Percentiles rank a stretch among this genome's conserved stretches.
These are phyloP conservation scores for Lentinus tigrinus DNA, from an alignment of 768 basidiomycete species.

Conservation along the genomic window DNA sequence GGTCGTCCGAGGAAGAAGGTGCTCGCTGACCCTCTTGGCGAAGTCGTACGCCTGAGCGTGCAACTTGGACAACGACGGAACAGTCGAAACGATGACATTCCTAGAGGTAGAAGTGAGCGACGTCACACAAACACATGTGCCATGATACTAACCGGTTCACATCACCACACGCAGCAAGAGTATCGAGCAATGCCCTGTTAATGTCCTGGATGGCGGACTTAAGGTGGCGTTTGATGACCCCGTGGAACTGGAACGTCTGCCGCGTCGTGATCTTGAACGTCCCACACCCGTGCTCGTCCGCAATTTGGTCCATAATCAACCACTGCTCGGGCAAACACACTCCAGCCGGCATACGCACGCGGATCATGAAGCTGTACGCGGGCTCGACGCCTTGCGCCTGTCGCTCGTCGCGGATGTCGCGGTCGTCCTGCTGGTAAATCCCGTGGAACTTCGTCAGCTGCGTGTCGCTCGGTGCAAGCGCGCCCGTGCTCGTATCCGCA, in stretches of 20 bases:
- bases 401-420: conserved; percentile 97
- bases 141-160: conserved; percentile 74
- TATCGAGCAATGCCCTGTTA: conserved; percentile 87
- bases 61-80: conserved; percentile 84
- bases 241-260: conserved; percentile 99
- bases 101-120: conserved; percentile 37
- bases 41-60: conserved; percentile 85
- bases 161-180: conserved; percentile 97
- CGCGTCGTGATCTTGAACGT: conserved; percentile 98
- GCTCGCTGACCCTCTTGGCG: conserved; percentile 77
- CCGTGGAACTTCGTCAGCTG: conserved; percentile 99
- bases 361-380: conserved; percentile 98
- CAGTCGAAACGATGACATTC: conserved; percentile 89
- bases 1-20: conserved; percentile 84
- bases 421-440: conserved; percentile 95
- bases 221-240: conserved; percentile 94
- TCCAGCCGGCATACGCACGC: conserved; percentile 93
- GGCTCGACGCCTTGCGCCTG: conserved; percentile 90
- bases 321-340: conserved; percentile 92
- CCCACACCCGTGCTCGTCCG: conserved; percentile 90
- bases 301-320: conserved; percentile 93
- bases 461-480: conserved; percentile 86
- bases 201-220: conserved; percentile 97
- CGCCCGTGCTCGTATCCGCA: conserved; percentile 80
- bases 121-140: not conserved